phyloP scores from a whole-genome alignment of 805 yeast genomes.

The Ascoidea tarda region DNA sequence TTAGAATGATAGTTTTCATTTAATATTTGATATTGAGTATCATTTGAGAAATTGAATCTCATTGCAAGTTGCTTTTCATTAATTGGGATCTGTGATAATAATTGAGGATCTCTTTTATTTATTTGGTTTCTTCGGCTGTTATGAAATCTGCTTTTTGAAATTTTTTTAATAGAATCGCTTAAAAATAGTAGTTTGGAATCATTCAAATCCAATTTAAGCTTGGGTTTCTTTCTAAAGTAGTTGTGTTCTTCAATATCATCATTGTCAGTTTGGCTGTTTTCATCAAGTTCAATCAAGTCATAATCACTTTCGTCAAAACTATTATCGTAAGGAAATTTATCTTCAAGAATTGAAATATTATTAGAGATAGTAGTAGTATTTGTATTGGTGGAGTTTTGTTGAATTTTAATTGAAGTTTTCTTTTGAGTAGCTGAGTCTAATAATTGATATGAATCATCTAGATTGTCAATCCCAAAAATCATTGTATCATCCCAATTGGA shows the following conservation, averaged over 20 bases:
- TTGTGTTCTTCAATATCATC: slow-evolving; percentile 34
- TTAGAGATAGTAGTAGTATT: neutral
- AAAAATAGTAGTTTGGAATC: slow-evolving; percentile 67
- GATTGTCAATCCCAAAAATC: slow-evolving; percentile 36
- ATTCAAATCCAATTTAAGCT: slow-evolving; percentile 62
- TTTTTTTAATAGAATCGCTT: slow-evolving; percentile 10
- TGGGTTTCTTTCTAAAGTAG: slow-evolving; percentile 12
- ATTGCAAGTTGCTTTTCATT: slow-evolving; percentile 38
- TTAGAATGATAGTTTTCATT: slow-evolving; percentile 82
- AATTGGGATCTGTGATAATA: slow-evolving; percentile 31
- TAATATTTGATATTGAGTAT: slow-evolving; percentile 67
- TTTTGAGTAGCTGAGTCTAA: neutral
- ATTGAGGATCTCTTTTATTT: slow-evolving; percentile 9
- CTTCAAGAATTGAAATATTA: neutral
- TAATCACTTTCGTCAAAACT: slow-evolving; percentile 15
- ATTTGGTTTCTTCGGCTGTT: slow-evolving; percentile 1
- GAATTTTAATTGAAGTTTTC: slow-evolving; percentile 13
- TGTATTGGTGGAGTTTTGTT: slow-evolving; percentile 3
- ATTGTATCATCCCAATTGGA: slow-evolving; percentile 69
- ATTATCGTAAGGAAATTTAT: neutral
- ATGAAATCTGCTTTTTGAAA: slow-evolving; percentile 10
- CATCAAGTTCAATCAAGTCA: slow-evolving; percentile 33
- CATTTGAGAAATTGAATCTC: slow-evolving; percentile 80
- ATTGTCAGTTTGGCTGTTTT: slow-evolving; percentile 61
- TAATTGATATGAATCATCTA: neutral